These are phyloP conservation scores for Pseudonitzschia multiseries DNA, from an alignment of 108 stramenopile species.

Conservation along the genomic window DNA sequence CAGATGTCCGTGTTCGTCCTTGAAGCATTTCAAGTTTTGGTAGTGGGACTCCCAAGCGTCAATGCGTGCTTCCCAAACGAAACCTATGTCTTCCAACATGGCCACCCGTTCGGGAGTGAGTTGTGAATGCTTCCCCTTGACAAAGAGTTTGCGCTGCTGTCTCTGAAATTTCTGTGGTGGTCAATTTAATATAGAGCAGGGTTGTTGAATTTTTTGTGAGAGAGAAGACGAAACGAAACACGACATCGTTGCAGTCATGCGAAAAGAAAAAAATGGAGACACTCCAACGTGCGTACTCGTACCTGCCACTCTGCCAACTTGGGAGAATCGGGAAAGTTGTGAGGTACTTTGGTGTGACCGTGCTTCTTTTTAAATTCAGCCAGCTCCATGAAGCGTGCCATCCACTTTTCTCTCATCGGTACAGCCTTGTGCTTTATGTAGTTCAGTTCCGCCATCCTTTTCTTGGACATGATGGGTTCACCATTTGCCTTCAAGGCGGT, in stretches of 20 bases:
- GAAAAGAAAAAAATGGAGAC: not conserved
- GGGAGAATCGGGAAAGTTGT: conserved; percentile 34
- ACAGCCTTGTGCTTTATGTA: conserved; percentile 16
- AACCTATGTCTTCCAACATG: conserved; percentile 50
- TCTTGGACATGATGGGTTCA: not conserved
- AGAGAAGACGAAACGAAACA: not conserved
- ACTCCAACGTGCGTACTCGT: not conserved
- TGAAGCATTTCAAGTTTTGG: conserved; percentile 21
- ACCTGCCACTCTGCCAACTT: conserved; percentile 42
- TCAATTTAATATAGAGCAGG: conserved; percentile 25
- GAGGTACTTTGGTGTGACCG: conserved; percentile 39
- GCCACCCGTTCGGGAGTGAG: conserved; percentile 47
- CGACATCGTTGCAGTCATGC: not conserved
- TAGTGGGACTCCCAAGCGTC: conserved; percentile 19
- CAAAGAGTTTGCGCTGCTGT: conserved; percentile 50
- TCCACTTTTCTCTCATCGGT: conserved; percentile 13
- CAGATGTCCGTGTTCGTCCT: conserved; percentile 38
- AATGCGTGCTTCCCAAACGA: conserved; percentile 51
- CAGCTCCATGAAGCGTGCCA: conserved; percentile 7
- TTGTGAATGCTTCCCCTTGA: conserved; percentile 39
- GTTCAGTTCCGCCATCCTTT: conserved; percentile 6
- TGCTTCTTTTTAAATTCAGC: conserved; percentile 12
- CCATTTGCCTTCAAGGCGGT: conserved; percentile 8
- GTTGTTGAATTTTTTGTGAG: not conserved
- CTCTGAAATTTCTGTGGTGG: conserved; percentile 35